Evolutionary conservation across 169 alveolate genomes (phyloP).

Genomic region (Cardiosporidium cionae): DNA sequence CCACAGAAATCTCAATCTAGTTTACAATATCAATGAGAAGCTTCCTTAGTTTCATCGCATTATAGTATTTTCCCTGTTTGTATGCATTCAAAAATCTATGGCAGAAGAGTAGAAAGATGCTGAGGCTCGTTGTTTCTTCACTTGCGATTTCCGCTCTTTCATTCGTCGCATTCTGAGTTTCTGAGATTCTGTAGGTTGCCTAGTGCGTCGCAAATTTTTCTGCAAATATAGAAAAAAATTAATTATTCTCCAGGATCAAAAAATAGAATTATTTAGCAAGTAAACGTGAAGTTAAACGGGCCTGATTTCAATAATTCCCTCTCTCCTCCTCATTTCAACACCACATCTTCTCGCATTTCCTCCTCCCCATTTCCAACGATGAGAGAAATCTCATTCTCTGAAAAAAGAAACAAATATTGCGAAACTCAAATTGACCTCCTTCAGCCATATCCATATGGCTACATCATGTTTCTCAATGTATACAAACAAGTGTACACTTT

Average conservation of each 20-base stretch:
- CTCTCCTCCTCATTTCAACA: background rate
- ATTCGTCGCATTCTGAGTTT: conserved; percentile 42
- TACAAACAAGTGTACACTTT: too few species aligned
- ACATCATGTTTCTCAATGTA: too few species aligned
- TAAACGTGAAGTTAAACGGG: background rate
- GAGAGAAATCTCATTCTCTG: too few species aligned
- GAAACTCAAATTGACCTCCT: too few species aligned
- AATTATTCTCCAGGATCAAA: background rate
- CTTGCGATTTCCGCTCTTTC: conserved; percentile 48
- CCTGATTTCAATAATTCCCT: background rate
- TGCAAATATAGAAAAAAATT: conserved; percentile 7
- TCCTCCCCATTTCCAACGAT: background rate
- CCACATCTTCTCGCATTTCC: background rate
- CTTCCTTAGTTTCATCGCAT: too few species aligned
- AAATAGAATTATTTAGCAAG: background rate
- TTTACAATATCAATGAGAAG: too few species aligned
- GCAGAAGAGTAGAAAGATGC: too few species aligned
- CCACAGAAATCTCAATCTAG: too few species aligned
- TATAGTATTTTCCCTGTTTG: too few species aligned
- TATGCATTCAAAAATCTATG: too few species aligned
- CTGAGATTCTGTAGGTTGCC: conserved; percentile 49
- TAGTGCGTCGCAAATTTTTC: conserved; percentile 46
- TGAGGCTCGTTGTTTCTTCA: conserved; percentile 49
- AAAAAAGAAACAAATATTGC: too few species aligned
- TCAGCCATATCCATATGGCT: too few species aligned